These are phyloP conservation scores for Colletotrichum gigasporum DNA, from an alignment of 2,329 filamentous ascomycete genomes.

Conservation along the genomic window DNA sequence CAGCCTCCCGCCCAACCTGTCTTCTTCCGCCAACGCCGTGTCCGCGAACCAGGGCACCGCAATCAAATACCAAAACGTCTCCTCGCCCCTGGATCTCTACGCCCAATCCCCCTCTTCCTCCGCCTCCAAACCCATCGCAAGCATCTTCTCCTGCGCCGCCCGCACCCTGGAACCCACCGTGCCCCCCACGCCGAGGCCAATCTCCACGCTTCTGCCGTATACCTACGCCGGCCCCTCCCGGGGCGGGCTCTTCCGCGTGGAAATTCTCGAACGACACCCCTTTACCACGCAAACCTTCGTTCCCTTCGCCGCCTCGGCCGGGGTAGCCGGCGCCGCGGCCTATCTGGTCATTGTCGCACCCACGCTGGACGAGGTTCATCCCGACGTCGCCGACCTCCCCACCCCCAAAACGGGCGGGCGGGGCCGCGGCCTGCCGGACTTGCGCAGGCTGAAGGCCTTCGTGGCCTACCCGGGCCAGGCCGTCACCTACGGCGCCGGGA, in stretches of 20 bases:
- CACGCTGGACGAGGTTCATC: constrained; percentile 55
- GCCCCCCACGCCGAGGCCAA: constrained; percentile 9
- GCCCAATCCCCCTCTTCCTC: constrained; percentile 69
- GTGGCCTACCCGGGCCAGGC: constrained; percentile 81
- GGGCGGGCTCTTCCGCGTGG: constrained; percentile 65
- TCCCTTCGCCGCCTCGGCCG: constrained; percentile 65
- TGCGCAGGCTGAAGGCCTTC: constrained; percentile 78
- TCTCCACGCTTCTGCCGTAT: constrained; percentile 31
- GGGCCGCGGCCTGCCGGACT: constrained; percentile 75
- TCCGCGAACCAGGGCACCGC: constrained; percentile 88
- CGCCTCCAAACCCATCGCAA: constrained; percentile 73
- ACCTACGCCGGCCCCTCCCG: constrained; percentile 16
- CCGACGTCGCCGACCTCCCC: constrained; percentile 54
- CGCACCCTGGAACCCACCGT: constrained; percentile 53
- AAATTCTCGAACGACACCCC: constrained; percentile 88
- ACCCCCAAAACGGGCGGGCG: constrained; percentile 6
- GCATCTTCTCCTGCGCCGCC: constrained; percentile 88
- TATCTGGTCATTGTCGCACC: constrained; percentile 94
- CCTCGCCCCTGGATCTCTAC: constrained; percentile 78
- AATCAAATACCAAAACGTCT: constrained; percentile 85
- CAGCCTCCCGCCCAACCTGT: constrained; percentile 49
- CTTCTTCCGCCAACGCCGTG: constrained; percentile 56
- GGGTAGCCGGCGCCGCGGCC: constrained; percentile 44
- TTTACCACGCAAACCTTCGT: constrained; percentile 95
- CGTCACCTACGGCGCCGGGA: constrained; percentile 90